Percentiles rank a stretch among this genome's conserved stretches.
Conservation (phyloP, 306 rosid species). For the Fagus crenata region DNA sequence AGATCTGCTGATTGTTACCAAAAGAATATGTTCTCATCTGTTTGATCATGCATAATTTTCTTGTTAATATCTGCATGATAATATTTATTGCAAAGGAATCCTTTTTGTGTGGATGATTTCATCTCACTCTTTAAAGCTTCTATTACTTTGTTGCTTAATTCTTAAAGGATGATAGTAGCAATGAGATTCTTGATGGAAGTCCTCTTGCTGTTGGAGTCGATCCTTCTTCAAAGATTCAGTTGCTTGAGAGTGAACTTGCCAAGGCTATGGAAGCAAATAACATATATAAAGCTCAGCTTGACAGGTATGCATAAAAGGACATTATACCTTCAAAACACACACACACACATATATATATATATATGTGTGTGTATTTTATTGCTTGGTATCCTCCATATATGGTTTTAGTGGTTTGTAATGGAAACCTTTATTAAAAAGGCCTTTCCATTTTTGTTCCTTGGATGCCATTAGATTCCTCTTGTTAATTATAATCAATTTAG, state of each 20-base stretch:
- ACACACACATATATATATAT: too few species aligned
- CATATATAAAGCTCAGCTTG: constrained; percentile 57
- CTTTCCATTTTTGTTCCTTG: background rate
- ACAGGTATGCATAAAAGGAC: constrained; percentile 45
- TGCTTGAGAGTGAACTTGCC: constrained; percentile 58
- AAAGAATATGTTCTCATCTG: constrained; percentile 1
- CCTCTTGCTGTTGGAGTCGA: constrained; percentile 48
- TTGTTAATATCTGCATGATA: constrained; percentile 4
- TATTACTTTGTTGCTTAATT: constrained; percentile 27
- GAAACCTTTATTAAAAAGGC: background rate
- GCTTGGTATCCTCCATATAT: background rate
- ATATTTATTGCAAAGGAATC: constrained; percentile 9
- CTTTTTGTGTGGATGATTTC: constrained; percentile 14
- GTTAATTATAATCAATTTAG: background rate
- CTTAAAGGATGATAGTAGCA: constrained; percentile 58
- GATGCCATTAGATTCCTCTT: background rate
- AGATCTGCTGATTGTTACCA: constrained; percentile 4
- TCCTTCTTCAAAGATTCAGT: constrained; percentile 48
- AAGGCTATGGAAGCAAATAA: constrained; percentile 61
- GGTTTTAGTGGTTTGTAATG: background rate
- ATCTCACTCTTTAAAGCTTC: constrained; percentile 23
- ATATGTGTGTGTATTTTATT: background rate
- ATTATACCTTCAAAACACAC: constrained; percentile 19
- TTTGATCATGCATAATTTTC: background rate
- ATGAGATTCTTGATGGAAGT: constrained; percentile 53